Percentiles rank a stretch among this genome's conserved stretches.
Conservation (phyloP, 768 basidiomycete genomes). For the Kwoniella pini region DNA sequence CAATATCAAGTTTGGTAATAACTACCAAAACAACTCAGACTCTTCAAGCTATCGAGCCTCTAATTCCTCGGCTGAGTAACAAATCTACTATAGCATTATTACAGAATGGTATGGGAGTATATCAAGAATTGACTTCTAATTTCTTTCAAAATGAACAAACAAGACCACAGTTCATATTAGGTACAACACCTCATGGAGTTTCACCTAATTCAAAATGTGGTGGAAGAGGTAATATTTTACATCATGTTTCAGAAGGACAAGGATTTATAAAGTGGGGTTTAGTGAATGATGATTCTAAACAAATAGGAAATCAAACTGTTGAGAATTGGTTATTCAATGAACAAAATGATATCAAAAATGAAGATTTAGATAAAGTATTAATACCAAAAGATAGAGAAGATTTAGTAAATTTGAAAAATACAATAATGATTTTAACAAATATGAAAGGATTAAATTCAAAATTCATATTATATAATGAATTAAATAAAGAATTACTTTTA, state of each 20-base stretch:
- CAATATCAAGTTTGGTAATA: constrained; percentile 77
- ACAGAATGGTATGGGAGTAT: constrained; percentile 91
- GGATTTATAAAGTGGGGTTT: constrained; percentile 78
- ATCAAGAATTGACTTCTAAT: constrained; percentile 69
- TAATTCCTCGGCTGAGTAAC: constrained; percentile 66
- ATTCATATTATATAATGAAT: constrained; percentile 67
- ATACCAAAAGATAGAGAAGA: constrained; percentile 38
- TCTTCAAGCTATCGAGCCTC: constrained; percentile 61
- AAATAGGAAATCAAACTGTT: neutral
- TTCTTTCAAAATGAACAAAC: constrained; percentile 71
- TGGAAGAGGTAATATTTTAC: constrained; percentile 25
- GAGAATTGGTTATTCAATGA: neutral
- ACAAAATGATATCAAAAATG: neutral
- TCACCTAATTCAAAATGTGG: constrained; percentile 55
- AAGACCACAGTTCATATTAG: constrained; percentile 83
- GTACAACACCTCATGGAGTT: constrained; percentile 78
- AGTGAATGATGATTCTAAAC: constrained; percentile 59
- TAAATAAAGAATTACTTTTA: constrained; percentile 71
- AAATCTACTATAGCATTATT: constrained; percentile 84
- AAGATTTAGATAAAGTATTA: constrained; percentile 40
- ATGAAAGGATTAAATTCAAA: constrained; percentile 62
- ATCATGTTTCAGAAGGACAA: constrained; percentile 5
- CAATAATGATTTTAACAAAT: constrained; percentile 66
- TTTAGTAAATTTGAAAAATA: constrained; percentile 68
- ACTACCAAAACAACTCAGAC: constrained; percentile 76